These are phyloP conservation scores for Metschnikowia drakensbergensis DNA, from an alignment of 805 yeast genomes.

Conservation along the genomic window DNA sequence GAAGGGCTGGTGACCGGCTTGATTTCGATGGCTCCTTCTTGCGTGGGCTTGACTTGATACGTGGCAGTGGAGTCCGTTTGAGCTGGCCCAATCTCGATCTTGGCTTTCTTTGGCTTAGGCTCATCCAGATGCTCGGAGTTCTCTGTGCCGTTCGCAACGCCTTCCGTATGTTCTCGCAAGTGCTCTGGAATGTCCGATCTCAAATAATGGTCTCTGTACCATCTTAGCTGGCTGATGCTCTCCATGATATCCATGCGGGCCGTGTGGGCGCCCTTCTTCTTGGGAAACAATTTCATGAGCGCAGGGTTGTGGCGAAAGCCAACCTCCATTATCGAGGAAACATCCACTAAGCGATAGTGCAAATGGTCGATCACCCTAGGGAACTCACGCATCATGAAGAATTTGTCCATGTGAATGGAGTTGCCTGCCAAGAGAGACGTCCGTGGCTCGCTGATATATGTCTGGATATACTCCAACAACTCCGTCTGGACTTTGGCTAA, in stretches of 20 bases:
- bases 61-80: background rate
- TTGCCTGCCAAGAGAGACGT: slow-evolving; percentile 85
- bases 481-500: slow-evolving; percentile 61
- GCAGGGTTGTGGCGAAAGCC: slow-evolving; percentile 72
- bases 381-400: slow-evolving; percentile 79
- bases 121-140: background rate
- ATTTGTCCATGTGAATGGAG: slow-evolving; percentile 85
- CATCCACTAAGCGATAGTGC: slow-evolving; percentile 83
- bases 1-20: background rate
- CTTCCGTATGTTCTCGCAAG: background rate
- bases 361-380: slow-evolving; percentile 63
- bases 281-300: slow-evolving; percentile 54
- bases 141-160: background rate
- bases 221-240: slow-evolving; percentile 76
- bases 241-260: slow-evolving; percentile 87
- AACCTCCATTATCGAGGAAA: slow-evolving; percentile 79
- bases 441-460: slow-evolving; percentile 48
- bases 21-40: background rate
- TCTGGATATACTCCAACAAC: slow-evolving; percentile 56
- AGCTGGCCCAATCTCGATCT: background rate
- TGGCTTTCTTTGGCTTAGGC: background rate
- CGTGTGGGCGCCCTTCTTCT: slow-evolving; percentile 71
- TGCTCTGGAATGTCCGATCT: slow-evolving; percentile 19
- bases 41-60: background rate
- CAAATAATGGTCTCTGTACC: slow-evolving; percentile 69